Base-by-base conservation (phyloP, 345 rosid species). In the Camelina sativa region DNA sequence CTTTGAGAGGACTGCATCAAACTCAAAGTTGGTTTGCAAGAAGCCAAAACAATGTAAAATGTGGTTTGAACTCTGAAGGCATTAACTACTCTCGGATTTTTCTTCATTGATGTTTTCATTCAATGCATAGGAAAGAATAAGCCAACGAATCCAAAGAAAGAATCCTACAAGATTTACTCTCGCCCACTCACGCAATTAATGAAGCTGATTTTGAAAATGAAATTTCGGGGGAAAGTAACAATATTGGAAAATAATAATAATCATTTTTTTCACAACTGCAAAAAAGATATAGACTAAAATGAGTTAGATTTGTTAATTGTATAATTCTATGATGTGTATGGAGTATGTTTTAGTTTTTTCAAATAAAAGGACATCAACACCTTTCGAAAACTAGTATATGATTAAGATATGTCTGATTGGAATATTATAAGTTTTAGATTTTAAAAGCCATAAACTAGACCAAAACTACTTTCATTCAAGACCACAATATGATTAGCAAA, bases 91-190 rank as follows among this genome's bases (percentile, higher is more conserved):
- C 22, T 69, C 23, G 5, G 74, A 62, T 62, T 62, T 28, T 76
- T 62, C 43, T 54, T 61, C 71, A 23, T 55, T 44, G 48, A 53
- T 43, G 59, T 76, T 34, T 34, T 69, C 75, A 76, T 76, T 76
- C 20, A 76, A 69, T 70, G 59, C 17, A 70, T 22, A 7, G 9
- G 52, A 56, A 17, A 70, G 61, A 76, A 69, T 76, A 69, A 70
- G 63, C 65, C 71, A 63, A 54, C 43, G 46, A 69, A 76, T 20
- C 55, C 34, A 46, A 70, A 55, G 65, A 55, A 48, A 46, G 65
- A 68, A 76, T 70, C 80, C 75, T 76, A 5, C 51, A 70, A 62
- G 71, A 76, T 76, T 63, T 76, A 37, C 4, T 37, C 71, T 62
- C 71, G 66, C 71, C 71, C 65, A 76, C 80, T 13, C 23, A 6